phyloP scores from a whole-genome alignment of 345 rosid genomes.

The Salix koriyanagi region DNA sequence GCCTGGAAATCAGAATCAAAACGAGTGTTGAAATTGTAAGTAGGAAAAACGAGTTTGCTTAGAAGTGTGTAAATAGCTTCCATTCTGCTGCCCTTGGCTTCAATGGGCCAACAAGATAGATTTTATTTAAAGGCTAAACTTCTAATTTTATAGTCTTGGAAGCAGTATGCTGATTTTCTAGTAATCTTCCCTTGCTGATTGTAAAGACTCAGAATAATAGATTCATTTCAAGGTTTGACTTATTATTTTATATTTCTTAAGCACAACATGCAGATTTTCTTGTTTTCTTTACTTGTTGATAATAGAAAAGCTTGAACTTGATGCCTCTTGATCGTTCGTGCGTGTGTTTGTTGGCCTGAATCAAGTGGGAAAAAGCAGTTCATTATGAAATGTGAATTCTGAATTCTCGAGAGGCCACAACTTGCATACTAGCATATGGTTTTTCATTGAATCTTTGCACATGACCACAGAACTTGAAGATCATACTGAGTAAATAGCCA shows the following conservation, averaged over 20 bases:
- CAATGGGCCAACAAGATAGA: conserved; percentile 1
- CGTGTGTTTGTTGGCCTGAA: neutral
- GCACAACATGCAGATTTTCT: neutral
- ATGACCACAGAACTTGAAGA: neutral
- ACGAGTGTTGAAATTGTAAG: conserved; percentile 31
- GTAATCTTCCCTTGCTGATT: neutral
- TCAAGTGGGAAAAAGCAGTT: neutral
- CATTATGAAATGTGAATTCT: neutral
- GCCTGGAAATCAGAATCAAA: conserved; percentile 15
- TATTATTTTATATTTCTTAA: neutral
- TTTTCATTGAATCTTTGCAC: neutral
- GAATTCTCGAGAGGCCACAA: neutral
- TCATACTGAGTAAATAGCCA: neutral
- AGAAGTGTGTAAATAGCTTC: conserved; percentile 33
- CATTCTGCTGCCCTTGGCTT: conserved; percentile 1
- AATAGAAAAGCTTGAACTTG: neutral
- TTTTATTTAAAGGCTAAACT: neutral
- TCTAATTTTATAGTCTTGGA: neutral
- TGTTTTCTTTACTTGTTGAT: neutral
- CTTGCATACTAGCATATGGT: neutral
- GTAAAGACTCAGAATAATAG: neutral
- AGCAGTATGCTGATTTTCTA: neutral
- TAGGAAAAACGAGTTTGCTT: conserved; percentile 20
- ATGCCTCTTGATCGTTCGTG: neutral
- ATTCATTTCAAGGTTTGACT: neutral